A percentile compares a stretch with the other conserved stretches of the same genome.
phyloP scores from a whole-genome alignment of 148 eudicot genomes.

The Simmondsia chinensis region DNA sequence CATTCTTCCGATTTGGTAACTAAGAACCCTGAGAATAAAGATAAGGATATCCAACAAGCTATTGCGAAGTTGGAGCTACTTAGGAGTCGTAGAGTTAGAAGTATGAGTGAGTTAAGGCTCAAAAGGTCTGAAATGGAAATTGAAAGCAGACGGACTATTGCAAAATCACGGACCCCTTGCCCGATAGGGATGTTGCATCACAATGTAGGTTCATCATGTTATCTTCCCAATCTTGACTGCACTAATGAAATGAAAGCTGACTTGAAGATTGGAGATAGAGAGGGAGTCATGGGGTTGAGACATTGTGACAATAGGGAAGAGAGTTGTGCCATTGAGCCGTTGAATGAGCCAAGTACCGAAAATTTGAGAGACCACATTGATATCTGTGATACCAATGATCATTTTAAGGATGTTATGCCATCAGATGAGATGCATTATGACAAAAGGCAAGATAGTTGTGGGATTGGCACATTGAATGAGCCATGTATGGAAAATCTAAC shows the following conservation, averaged over 20 bases:
- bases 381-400: too few species aligned
- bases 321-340: too few species aligned
- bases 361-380: too few species aligned
- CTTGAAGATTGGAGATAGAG: constrained; percentile 8
- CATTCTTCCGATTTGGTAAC: constrained; percentile 4
- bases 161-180: constrained; percentile 72
- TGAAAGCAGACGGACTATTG: constrained; percentile 38
- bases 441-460: constrained; percentile 42
- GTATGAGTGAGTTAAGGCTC: constrained; percentile 7
- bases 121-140: constrained; percentile 7
- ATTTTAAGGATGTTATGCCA: too few species aligned
- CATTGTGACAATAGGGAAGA: too few species aligned
- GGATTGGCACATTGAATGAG: constrained; percentile 15
- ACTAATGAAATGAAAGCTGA: constrained; percentile 6
- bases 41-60: constrained; percentile 40
- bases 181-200: constrained; percentile 77
- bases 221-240: constrained; percentile 47
- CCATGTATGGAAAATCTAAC: constrained; percentile 28
- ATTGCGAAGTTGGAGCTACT: constrained; percentile 32
- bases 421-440: too few species aligned
- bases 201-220: constrained; percentile 46
- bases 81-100: constrained; percentile 22
- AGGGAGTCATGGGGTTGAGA: constrained; percentile 14
- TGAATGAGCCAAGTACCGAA: too few species aligned
- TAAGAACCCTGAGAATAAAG: constrained; percentile 23